phyloP scores from a whole-genome alignment of 2,329 filamentous ascomycete genomes.

The Parafenestella ontariensis region DNA sequence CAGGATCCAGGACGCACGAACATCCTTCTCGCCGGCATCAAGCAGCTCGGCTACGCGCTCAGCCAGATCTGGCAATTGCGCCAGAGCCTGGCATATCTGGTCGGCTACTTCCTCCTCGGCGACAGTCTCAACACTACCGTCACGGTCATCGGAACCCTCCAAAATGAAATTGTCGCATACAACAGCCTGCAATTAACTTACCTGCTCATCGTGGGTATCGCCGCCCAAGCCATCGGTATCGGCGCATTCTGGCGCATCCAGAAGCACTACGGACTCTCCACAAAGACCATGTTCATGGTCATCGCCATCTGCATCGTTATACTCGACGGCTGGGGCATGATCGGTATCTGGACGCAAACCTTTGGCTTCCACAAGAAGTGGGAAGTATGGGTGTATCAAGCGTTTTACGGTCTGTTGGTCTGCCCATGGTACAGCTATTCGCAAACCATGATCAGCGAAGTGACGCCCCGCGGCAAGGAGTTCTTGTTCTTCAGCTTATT shows the following conservation, averaged over 20 bases:
- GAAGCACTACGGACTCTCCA: constrained; percentile 64
- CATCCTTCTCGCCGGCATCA: constrained; percentile 64
- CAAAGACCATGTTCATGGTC: constrained; percentile 73
- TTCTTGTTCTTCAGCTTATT: constrained; percentile 75
- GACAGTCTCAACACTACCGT: constrained; percentile 75
- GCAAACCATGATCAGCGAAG: constrained; percentile 74
- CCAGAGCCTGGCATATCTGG: constrained; percentile 70
- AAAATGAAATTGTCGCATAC: constrained; percentile 70
- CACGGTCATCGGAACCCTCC: constrained; percentile 70
- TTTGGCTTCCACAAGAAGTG: constrained; percentile 63
- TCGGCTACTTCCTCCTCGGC: constrained; percentile 71
- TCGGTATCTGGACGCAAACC: constrained; percentile 62
- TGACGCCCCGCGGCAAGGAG: constrained; percentile 72
- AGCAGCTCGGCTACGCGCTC: constrained; percentile 64
- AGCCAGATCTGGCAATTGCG: constrained; percentile 69
- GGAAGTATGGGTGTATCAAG: constrained; percentile 60
- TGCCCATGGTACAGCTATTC: constrained; percentile 75
- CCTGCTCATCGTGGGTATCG: constrained; percentile 70
- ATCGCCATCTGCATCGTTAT: constrained; percentile 68
- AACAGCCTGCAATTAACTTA: constrained; percentile 71
- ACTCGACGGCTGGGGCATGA: constrained; percentile 66
- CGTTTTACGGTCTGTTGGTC: constrained; percentile 70
- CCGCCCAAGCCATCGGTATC: constrained; percentile 68
- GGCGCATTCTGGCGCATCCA: constrained; percentile 68
- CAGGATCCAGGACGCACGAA: constrained; percentile 60